phyloP scores from a whole-genome alignment of 257 asterid genomes.

The Ocimum tenuiflorum region DNA sequence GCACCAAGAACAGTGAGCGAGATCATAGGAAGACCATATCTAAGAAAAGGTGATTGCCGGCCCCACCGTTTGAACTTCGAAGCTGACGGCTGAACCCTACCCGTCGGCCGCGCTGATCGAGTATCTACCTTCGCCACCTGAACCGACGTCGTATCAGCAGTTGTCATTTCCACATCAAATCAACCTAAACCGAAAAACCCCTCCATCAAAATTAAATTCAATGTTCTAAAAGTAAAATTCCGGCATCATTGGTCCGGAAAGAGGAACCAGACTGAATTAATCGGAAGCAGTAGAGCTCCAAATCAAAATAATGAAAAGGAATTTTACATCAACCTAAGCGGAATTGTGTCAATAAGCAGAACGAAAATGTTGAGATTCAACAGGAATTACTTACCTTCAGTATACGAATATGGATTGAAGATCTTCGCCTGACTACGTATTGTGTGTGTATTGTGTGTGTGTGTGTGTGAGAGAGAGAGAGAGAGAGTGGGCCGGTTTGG shows the following conservation, averaged over 20 bases:
- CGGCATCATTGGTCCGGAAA: background rate
- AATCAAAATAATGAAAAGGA: background rate
- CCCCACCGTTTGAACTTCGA: slow-evolving; percentile 72
- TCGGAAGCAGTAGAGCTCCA: slow-evolving; percentile 2
- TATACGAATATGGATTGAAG: too few relatives aligned
- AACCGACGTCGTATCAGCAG: slow-evolving; percentile 18
- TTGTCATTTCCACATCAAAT: slow-evolving; percentile 22
- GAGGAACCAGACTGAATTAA: background rate
- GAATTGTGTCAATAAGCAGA: background rate
- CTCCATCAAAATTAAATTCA: background rate
- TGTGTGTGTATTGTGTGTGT: too few relatives aligned
- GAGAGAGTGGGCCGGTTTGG: too few relatives aligned
- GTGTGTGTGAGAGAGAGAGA: too few relatives aligned
- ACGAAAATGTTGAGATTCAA: background rate
- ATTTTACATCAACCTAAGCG: background rate
- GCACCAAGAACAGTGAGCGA: slow-evolving; percentile 87
- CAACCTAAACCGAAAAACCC: slow-evolving; percentile 18
- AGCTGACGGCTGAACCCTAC: slow-evolving; percentile 27
- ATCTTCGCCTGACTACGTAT: too few relatives aligned
- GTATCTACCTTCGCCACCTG: slow-evolving; percentile 32
- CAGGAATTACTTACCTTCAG: slow-evolving; percentile 9
- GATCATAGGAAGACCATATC: slow-evolving; percentile 94
- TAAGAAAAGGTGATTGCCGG: slow-evolving; percentile 63
- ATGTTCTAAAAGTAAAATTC: background rate
- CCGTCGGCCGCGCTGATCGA: slow-evolving; percentile 19